Percentiles rank a stretch among this genome's conserved stretches.
Conservation (phyloP, 352 stramenopile species). For the Phytopythium mirpurense region DNA sequence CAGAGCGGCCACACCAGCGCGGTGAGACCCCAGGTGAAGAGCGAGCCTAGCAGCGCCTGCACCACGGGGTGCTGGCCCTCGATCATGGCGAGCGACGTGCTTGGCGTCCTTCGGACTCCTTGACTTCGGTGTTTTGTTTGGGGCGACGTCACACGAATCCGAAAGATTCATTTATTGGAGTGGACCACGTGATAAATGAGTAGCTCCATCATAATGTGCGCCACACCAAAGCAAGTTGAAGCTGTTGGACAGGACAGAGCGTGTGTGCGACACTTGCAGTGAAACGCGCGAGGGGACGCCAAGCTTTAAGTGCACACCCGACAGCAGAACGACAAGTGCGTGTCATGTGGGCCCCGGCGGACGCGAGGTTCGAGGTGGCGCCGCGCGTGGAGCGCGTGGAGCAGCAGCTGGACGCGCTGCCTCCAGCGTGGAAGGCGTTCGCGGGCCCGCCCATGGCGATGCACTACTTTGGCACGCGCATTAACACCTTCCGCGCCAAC, state of each 20-base stretch:
- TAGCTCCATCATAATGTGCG: no score
- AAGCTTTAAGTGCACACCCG: neutral
- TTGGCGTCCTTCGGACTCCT: no score
- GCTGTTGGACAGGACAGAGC: no score
- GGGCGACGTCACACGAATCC: no score
- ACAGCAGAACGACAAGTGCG: no score
- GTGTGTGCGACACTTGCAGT: no score
- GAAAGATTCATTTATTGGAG: no score
- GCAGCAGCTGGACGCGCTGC: slow-evolving; percentile 46
- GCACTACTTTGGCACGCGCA: slow-evolving; percentile 48
- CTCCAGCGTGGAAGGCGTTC: slow-evolving; percentile 35
- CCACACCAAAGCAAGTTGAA: no score
- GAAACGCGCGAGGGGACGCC: no score
- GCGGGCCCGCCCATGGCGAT: slow-evolving; percentile 49
- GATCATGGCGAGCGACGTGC: slow-evolving; percentile 76
- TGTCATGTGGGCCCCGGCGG: neutral
- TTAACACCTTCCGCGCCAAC: slow-evolving; percentile 67
- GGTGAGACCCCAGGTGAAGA: slow-evolving; percentile 83
- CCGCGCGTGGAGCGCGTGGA: slow-evolving; percentile 43
- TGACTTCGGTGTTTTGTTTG: no score
- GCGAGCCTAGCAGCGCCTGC: slow-evolving; percentile 76
- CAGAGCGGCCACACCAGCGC: slow-evolving; percentile 34
- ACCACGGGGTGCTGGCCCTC: slow-evolving; percentile 64
- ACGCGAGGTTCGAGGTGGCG: slow-evolving; percentile 32
- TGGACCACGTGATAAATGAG: no score